Evolutionary conservation across 306 rosid species (phyloP), one percentile per base, ranked within the genome.

Genomic region (Quercus bicolor): DNA sequence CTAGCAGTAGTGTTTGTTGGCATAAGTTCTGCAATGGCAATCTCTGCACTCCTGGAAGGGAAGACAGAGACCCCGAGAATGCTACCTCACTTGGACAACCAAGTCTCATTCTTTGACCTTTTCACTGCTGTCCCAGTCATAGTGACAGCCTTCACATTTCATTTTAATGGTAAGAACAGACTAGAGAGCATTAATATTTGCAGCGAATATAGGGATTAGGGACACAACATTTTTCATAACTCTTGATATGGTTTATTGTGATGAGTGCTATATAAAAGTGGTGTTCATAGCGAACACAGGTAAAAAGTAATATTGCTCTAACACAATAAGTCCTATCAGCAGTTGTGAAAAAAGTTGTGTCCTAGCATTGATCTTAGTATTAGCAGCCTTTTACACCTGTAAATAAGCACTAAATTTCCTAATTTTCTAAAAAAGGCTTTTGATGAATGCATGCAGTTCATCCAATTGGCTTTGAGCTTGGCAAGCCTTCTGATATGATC

Each of bases 91-190:
- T 73, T 95, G 54, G 91, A 89, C 76, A 23, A 85, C 57, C 89
- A 86, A 64, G 88, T 91, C 29, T 81, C 98, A 54, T 86, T 95
- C 94, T 90, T 93, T 85, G 94, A 95, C 65, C 93, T 95, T 18
- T 95, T 95, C 86, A 95, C 99, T 37, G 93, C 95, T 15, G 94
- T 95, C 21, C 99, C 99, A 0, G 98, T 95, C 82, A 86, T 95
- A 23, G 98, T 95, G 79, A 91, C 97, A 0, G 96, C 97, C 66
- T 95, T 95, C 90, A 87, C 97, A 51, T 95, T 95, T 80, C 99
- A 95, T 80, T 93, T 89, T 85, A 95, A 93, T 59, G 97, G 99
- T 84, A 87, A 69, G 59, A 40, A 9, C 9, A 52, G 59, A 76
- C 16, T 62, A 21, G 23, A 18, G 5, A 28, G 20, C 48, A 75